Conservation (phyloP, 2,329 filamentous ascomycete genomes). For the Trichoderma koningii region DNA sequence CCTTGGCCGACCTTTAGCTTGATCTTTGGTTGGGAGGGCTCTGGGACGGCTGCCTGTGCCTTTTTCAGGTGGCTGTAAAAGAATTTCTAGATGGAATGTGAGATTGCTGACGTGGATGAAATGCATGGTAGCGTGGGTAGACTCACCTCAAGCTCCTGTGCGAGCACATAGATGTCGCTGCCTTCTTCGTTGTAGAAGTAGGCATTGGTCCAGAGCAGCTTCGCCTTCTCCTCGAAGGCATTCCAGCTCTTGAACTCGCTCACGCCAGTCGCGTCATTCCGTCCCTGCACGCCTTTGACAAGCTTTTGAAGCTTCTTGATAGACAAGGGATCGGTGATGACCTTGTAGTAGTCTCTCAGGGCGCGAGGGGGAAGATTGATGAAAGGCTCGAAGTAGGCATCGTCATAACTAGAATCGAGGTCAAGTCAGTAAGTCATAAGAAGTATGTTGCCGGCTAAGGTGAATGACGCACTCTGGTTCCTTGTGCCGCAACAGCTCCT, state of each 20-base stretch:
- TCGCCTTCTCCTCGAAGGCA: constrained; percentile 76
- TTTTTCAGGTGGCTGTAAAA: constrained; percentile 70
- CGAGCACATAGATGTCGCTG: constrained; percentile 78
- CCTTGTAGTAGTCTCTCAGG: constrained; percentile 81
- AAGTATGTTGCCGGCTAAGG: not conserved
- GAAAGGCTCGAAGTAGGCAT: constrained; percentile 72
- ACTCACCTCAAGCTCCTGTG: constrained; percentile 74
- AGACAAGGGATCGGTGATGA: constrained; percentile 80
- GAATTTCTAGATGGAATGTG: constrained; percentile 56
- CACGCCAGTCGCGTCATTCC: constrained; percentile 62
- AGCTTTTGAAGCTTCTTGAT: constrained; percentile 76
- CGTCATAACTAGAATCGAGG: constrained; percentile 59
- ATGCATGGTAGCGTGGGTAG: not conserved
- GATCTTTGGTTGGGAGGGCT: constrained; percentile 74
- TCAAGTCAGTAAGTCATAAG: constrained; percentile 30
- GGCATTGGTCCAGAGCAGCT: constrained; percentile 84
- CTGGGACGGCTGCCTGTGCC: constrained; percentile 70
- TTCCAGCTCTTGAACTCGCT: constrained; percentile 81
- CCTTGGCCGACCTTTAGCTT: constrained; percentile 70
- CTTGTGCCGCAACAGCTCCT: constrained; percentile 69
- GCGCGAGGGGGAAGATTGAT: constrained; percentile 73
- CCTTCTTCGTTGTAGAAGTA: constrained; percentile 90
- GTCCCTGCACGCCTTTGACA: constrained; percentile 71
- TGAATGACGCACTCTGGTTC: constrained; percentile 61
- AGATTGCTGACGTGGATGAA: not conserved